A percentile compares a stretch with the other conserved stretches of the same genome.
Conservation (phyloP, 2,329 filamentous ascomycete genomes). For the Calonectria pseudoreteaudii region DNA sequence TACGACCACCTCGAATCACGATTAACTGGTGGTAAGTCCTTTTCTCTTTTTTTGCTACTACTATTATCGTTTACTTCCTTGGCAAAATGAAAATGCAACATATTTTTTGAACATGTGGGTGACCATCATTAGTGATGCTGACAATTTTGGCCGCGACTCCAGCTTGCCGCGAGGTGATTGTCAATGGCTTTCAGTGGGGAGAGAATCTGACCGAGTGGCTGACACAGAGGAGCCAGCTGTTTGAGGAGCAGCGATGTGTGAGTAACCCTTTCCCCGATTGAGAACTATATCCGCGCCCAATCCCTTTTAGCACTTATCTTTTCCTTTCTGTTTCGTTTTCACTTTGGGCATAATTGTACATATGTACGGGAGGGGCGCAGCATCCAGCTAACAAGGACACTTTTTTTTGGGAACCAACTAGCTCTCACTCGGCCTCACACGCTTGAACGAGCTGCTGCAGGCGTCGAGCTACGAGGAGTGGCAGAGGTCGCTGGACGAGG, state of each 20-base stretch:
- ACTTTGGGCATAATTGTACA: background rate
- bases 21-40: conserved; percentile 35
- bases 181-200: conserved; percentile 35
- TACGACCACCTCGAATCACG: conserved; percentile 35
- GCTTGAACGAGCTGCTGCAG: conserved; percentile 27
- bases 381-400: background rate
- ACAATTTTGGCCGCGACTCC: conserved; percentile 32
- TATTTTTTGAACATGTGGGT: conserved; percentile 19
- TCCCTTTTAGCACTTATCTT: background rate
- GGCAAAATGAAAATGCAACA: too few species aligned
- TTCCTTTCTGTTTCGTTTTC: background rate
- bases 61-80: too few species aligned
- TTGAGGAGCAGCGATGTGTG: conserved; percentile 38
- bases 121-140: conserved; percentile 33
- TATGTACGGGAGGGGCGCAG: background rate
- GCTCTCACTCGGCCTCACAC: conserved; percentile 34
- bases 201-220: conserved; percentile 38
- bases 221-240: conserved; percentile 28
- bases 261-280: background rate
- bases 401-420: conserved; percentile 3
- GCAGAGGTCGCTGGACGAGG: conserved; percentile 26
- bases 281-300: background rate
- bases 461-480: conserved; percentile 34
- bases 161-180: conserved; percentile 33
- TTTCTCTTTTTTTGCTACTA: too few species aligned